These are phyloP conservation scores for Geranomyces variabilis DNA, from an alignment of 192 early-diverging fungal species.

Conservation along the genomic window DNA sequence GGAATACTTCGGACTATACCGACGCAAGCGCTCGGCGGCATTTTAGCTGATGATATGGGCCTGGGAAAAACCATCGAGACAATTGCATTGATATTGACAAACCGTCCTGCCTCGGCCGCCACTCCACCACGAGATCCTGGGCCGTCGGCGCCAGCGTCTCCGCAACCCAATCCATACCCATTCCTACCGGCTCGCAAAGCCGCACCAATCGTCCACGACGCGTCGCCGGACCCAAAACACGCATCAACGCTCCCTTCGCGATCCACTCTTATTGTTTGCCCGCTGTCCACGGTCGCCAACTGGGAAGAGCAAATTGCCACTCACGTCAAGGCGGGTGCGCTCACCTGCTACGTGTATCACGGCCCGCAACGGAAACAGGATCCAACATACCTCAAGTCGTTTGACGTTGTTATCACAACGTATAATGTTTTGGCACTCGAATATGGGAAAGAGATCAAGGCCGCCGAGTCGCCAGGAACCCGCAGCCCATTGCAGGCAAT, in stretches of 20 bases:
- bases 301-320: constrained; percentile 72
- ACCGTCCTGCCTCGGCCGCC: constrained; percentile 4
- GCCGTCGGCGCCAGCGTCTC: not conserved
- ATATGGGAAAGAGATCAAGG: constrained; percentile 41
- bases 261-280: constrained; percentile 72
- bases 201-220: constrained; percentile 1
- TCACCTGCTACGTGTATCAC: constrained; percentile 67
- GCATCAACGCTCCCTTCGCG: constrained; percentile 25
- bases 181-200: constrained; percentile 30
- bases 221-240: not conserved
- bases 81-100: constrained; percentile 47
- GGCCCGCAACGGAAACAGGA: constrained; percentile 53
- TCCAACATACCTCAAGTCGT: constrained; percentile 49
- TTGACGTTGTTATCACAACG: constrained; percentile 74
- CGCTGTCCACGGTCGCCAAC: constrained; percentile 70
- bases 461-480: not conserved
- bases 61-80: constrained; percentile 59
- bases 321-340: constrained; percentile 43
- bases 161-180: constrained; percentile 15
- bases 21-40: constrained; percentile 58
- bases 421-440: constrained; percentile 68
- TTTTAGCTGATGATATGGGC: constrained; percentile 65
- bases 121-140: not conserved
- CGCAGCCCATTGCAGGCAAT: constrained; percentile 60
- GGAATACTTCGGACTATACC: constrained; percentile 48